Evolutionary conservation across 2,329 filamentous ascomycete genomes (phyloP).

Genomic region (Hysterium pulicare): DNA sequence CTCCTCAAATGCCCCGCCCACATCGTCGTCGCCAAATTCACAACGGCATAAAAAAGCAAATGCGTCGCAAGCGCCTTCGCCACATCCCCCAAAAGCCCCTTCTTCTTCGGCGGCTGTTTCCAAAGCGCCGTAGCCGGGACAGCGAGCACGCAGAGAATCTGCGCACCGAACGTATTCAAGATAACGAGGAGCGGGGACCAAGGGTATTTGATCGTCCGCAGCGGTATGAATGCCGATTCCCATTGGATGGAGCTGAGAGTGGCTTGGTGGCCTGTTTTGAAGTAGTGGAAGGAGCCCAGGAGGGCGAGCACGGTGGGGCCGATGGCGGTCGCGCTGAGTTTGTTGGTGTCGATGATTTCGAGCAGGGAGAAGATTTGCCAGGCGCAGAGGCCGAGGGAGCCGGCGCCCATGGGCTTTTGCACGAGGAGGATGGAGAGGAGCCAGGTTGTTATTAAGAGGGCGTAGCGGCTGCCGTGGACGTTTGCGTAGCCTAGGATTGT

Average conservation of each 20-base stretch:
- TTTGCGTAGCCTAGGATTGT: slow-evolving; percentile 90
- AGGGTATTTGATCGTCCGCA: slow-evolving; percentile 79
- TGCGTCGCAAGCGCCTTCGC: slow-evolving; percentile 71
- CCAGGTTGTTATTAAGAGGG: slow-evolving; percentile 77
- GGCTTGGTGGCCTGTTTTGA: slow-evolving; percentile 97
- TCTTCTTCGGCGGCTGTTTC: slow-evolving; percentile 77
- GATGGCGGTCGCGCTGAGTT: slow-evolving; percentile 64
- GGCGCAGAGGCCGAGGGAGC: slow-evolving; percentile 74
- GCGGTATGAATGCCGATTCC: slow-evolving; percentile 90
- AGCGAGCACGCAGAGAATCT: slow-evolving; percentile 75
- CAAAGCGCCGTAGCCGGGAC: slow-evolving; percentile 82
- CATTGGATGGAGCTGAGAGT: slow-evolving; percentile 86
- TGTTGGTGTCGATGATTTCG: slow-evolving; percentile 62
- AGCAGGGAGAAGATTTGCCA: slow-evolving; percentile 83
- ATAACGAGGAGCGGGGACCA: slow-evolving; percentile 80
- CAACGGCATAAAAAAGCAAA: slow-evolving; percentile 74
- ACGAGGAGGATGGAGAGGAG: slow-evolving; percentile 73
- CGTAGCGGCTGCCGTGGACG: slow-evolving; percentile 85
- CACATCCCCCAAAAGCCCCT: slow-evolving; percentile 62
- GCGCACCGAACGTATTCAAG: slow-evolving; percentile 85
- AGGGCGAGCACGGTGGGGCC: slow-evolving; percentile 81
- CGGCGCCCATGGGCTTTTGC: slow-evolving; percentile 91
- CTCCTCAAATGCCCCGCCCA: slow-evolving; percentile 85
- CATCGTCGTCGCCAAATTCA: slow-evolving; percentile 80
- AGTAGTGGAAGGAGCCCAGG: slow-evolving; percentile 92